These are phyloP conservation scores for Colletotrichum coccodes DNA, from an alignment of 2,329 filamentous ascomycete genomes.

Conservation along the genomic window DNA sequence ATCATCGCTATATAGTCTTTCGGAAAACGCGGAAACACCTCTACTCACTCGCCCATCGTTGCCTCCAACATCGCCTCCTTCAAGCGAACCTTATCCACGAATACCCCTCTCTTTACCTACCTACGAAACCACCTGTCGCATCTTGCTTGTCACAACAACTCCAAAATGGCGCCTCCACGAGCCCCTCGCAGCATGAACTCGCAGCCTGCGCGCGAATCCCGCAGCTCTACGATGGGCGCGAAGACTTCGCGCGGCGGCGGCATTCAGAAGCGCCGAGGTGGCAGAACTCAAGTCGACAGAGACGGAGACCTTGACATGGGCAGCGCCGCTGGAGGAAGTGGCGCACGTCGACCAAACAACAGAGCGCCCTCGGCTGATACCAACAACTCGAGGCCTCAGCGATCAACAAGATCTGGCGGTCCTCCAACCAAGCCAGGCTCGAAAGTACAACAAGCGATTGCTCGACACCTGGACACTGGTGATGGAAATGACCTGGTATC, in stretches of 20 bases:
- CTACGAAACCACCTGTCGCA: background rate
- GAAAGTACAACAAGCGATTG: slow-evolving; percentile 35
- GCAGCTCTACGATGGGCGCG: slow-evolving; percentile 41
- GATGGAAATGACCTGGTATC: slow-evolving; percentile 31
- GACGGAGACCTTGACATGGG: slow-evolving; percentile 72
- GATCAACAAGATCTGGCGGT: slow-evolving; percentile 41
- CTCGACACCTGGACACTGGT: slow-evolving; percentile 31
- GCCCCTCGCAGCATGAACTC: slow-evolving; percentile 29
- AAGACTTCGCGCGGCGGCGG: slow-evolving; percentile 53
- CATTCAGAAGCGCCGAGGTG: slow-evolving; percentile 60
- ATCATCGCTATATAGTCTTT: background rate
- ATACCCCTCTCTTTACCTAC: background rate
- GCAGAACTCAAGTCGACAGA: slow-evolving; percentile 54
- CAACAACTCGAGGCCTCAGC: slow-evolving; percentile 41
- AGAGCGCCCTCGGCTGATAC: slow-evolving; percentile 40
- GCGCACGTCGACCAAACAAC: slow-evolving; percentile 45
- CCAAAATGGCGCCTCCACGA: slow-evolving; percentile 35
- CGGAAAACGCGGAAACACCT: background rate
- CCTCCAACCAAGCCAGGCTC: slow-evolving; percentile 27
- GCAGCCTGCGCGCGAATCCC: slow-evolving; percentile 43
- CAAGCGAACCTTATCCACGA: background rate
- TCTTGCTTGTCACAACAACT: background rate
- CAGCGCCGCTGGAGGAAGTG: slow-evolving; percentile 39
- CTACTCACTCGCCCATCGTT: background rate
- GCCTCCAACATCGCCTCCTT: background rate